Evolutionary conservation across 2,329 filamentous ascomycete genomes (phyloP), one percentile per base, ranked within the genome.

Genomic region (Trichoderma afroharzianum): DNA sequence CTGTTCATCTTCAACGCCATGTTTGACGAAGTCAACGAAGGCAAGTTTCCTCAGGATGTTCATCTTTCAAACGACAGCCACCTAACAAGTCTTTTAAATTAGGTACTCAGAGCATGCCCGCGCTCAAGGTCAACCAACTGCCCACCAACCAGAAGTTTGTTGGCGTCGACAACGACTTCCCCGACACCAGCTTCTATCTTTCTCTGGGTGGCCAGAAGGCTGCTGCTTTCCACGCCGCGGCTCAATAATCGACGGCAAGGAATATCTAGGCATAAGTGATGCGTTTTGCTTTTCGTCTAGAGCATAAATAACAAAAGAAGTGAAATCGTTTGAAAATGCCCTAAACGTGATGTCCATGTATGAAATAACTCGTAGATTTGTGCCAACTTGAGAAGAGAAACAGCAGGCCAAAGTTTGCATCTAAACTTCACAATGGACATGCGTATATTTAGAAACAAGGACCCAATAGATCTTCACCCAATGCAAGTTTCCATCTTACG

Each of bases 11-110:
- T 70, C 33, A 70, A 53, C 21, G 68, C 68, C 68, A 70, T 70
- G 68, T 70, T 63, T 39, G 68, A 70, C n/a, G 68, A 70, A n/a
- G 59, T 63, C 47, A 70, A 71, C 30, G 68, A 71, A 58, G 68
- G 68, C 36, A 28, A 32, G 62, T 33, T 33, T 15, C 14, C 9
- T 7, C 15, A 14, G 15, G 5, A 28, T 21, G 12, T 14, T n/a
- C 33, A 7, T 32, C 8, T 21, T 18, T 32, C 4, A 32, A 14
- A 2, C 15, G 4, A 6, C 32, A 39, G n/a, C 24, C 5, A 6
- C 2, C 43, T 32, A 28, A 64, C 68, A 15, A 2, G 12, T 4
- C 4, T 21, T 21, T 21, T 33, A 1, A 59, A 11, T n/a, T 32
- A 71, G 68, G 68, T 1, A 71, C 68, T 5, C 68, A 71, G 36